phyloP scores from a whole-genome alignment of 768 basidiomycete genomes.

The Hypholoma sublateritium region DNA sequence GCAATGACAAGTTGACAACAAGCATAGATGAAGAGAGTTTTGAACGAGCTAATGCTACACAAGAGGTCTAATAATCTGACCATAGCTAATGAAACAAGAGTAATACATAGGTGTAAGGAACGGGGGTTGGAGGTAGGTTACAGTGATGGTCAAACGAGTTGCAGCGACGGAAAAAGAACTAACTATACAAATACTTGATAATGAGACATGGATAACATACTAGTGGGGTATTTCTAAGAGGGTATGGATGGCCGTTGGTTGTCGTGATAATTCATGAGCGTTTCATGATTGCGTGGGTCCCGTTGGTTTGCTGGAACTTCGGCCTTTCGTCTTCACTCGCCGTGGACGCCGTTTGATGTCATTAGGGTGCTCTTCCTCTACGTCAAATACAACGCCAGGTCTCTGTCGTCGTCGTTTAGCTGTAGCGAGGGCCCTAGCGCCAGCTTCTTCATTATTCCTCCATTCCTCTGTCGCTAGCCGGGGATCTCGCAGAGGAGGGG shows the following conservation, averaged over 20 bases:
- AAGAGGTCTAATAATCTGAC: neutral
- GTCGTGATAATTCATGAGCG: neutral
- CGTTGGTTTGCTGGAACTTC: conserved; percentile 4
- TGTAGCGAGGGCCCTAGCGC: conserved; percentile 35
- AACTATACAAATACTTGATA: conserved; percentile 1
- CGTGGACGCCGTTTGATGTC: conserved; percentile 26
- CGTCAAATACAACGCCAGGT: conserved; percentile 68
- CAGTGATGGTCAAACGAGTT: neutral
- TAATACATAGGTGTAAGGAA: neutral
- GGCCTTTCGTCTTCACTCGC: conserved; percentile 8
- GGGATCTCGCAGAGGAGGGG: conserved; percentile 66
- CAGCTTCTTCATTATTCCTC: conserved; percentile 64
- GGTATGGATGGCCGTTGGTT: neutral
- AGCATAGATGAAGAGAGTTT: no score
- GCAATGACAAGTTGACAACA: neutral
- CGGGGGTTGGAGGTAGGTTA: neutral
- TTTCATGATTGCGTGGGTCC: conserved; percentile 1
- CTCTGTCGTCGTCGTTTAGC: conserved; percentile 43
- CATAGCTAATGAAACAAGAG: neutral
- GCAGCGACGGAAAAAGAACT: neutral
- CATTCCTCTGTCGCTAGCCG: conserved; percentile 65
- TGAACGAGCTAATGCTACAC: neutral
- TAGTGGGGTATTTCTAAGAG: neutral
- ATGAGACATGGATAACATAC: neutral
- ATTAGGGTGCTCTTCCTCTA: conserved; percentile 52